phyloP scores from a whole-genome alignment of 2,329 filamentous ascomycete species.

The Thermothelomyces thermophilus region DNA sequence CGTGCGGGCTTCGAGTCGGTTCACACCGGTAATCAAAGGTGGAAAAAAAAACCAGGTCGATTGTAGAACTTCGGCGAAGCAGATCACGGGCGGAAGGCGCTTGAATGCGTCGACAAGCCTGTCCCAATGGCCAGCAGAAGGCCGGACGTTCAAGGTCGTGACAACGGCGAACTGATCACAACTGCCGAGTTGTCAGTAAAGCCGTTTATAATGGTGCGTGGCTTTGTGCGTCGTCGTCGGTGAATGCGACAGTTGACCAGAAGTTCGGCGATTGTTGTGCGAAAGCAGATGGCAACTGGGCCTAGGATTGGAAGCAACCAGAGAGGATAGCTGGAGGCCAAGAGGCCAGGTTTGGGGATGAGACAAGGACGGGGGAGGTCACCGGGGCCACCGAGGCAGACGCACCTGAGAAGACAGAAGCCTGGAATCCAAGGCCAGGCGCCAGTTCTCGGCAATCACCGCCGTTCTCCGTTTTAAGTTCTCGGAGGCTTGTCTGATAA shows the following conservation, averaged over 20 bases:
- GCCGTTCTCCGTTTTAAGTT: conserved; percentile 6
- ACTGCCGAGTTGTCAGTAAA: conserved; percentile 6
- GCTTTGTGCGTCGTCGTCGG: background rate
- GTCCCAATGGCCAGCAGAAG: conserved; percentile 1
- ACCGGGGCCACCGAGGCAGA: conserved; percentile 7
- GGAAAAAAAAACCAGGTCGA: background rate
- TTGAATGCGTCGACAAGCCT: background rate
- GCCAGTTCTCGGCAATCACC: conserved; percentile 1
- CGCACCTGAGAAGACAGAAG: conserved; percentile 14
- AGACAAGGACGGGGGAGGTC: conserved; percentile 4
- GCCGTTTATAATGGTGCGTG: background rate
- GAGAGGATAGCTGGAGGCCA: background rate
- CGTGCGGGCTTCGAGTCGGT: conserved; percentile 6
- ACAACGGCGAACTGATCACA: conserved; percentile 3
- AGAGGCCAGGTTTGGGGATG: conserved; percentile 1
- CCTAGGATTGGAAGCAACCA: background rate
- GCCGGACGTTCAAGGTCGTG: background rate
- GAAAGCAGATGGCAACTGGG: background rate
- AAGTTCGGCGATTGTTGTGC: background rate
- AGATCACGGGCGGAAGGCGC: background rate
- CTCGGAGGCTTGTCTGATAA: too few species aligned
- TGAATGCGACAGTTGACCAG: background rate
- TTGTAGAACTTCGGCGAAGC: background rate
- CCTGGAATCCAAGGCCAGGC: conserved; percentile 11
- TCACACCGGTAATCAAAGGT: background rate